A percentile compares a stretch with the other conserved stretches of the same genome.
Evolutionary conservation across 2,329 filamentous ascomycete genomes (phyloP).

Genomic region (Pseudopithomyces maydicus): DNA sequence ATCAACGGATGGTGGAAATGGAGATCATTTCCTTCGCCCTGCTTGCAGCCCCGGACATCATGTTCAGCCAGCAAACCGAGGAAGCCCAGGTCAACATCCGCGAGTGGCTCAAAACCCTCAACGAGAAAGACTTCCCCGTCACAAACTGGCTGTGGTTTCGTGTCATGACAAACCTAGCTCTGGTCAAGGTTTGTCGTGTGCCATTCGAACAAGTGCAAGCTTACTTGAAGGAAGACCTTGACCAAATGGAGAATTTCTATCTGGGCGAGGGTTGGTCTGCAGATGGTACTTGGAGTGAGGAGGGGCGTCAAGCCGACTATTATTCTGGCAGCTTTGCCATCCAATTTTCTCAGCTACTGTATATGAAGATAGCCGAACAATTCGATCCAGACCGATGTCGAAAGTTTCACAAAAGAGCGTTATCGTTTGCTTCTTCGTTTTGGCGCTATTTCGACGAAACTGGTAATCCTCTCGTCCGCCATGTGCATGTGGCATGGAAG

Average conservation of each 20-base stretch:
- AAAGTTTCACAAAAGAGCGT: constrained; percentile 47
- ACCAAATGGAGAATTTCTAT: constrained; percentile 54
- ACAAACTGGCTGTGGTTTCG: constrained; percentile 62
- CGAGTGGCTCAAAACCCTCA: constrained; percentile 51
- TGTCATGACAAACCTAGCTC: constrained; percentile 55
- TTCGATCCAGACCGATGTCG: constrained; percentile 47
- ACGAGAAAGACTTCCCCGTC: constrained; percentile 52
- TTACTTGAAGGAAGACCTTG: constrained; percentile 50
- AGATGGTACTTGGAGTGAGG: constrained; percentile 52
- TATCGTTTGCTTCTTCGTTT: constrained; percentile 48
- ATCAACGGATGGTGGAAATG: constrained; percentile 62
- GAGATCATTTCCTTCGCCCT: constrained; percentile 58
- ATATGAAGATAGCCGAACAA: constrained; percentile 50
- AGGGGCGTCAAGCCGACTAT: constrained; percentile 54
- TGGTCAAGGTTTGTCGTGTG: constrained; percentile 50
- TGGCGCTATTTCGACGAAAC: constrained; percentile 56
- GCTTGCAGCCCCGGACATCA: constrained; percentile 49
- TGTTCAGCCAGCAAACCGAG: constrained; percentile 36
- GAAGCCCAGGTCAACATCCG: constrained; percentile 45
- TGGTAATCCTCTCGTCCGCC: constrained; percentile 36
- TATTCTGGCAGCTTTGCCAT: constrained; percentile 62
- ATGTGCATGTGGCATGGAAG: background rate
- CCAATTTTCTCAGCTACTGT: constrained; percentile 57
- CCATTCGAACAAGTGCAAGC: constrained; percentile 39
- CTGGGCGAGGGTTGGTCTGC: constrained; percentile 54